Evolutionary conservation across 139 green algal species (phyloP).

Genomic region (Closterium sp.): DNA sequence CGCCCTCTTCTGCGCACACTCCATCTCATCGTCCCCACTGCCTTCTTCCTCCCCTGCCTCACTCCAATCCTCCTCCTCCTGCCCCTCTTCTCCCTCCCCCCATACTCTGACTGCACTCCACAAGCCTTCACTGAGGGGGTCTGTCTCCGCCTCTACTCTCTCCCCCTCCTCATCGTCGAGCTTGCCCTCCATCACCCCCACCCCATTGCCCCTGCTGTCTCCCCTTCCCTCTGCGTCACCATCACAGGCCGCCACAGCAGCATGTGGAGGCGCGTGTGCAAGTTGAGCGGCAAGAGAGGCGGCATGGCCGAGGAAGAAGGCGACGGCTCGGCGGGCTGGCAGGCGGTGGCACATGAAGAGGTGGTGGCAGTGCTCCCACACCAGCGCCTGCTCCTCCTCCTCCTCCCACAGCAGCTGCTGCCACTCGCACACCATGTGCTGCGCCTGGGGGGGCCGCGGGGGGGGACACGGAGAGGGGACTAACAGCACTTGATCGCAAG

Average conservation of each 20-base stretch:
- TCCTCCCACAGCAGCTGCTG: slow-evolving; percentile 44
- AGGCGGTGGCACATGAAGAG: slow-evolving; percentile 30
- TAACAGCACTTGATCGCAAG: too few species aligned
- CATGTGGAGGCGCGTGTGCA: background rate
- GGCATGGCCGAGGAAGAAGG: background rate
- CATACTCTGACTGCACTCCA: background rate
- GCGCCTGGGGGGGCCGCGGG: background rate
- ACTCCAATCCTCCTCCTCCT: background rate
- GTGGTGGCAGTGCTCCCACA: slow-evolving; percentile 39
- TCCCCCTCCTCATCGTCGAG: background rate
- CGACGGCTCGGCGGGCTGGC: background rate
- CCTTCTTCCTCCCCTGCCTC: background rate
- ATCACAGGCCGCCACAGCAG: background rate
- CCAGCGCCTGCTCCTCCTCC: slow-evolving; percentile 8
- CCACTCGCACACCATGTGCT: slow-evolving; percentile 28
- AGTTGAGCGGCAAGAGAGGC: background rate
- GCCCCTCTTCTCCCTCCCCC: background rate
- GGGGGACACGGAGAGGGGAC: background rate
- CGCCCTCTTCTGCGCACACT: background rate
- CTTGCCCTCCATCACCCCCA: background rate
- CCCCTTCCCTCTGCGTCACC: background rate
- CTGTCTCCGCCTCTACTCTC: background rate
- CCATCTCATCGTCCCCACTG: background rate
- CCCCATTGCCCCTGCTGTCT: background rate
- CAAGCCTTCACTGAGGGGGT: background rate